These are phyloP conservation scores for Mucor mucedo DNA, from an alignment of 371 early-diverging fungal genomes.

Conservation along the genomic window DNA sequence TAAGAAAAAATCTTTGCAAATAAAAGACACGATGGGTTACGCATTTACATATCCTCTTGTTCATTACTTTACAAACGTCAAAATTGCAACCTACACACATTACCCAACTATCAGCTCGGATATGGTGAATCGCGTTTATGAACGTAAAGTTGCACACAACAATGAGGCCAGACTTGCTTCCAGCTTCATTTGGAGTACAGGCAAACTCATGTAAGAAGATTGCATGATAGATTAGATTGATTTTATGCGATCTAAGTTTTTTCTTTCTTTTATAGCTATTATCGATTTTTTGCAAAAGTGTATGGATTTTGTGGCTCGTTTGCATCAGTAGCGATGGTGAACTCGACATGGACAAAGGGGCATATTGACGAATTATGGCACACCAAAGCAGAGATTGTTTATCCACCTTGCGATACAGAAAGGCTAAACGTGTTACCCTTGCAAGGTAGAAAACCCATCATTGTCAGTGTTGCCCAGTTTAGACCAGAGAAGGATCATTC, in stretches of 20 bases:
- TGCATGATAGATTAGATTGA: too few relatives aligned
- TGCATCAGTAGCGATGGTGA: conserved; percentile 83
- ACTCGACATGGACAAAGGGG: conserved; percentile 94
- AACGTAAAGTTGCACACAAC: conserved; percentile 69
- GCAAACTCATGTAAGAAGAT: conserved; percentile 65
- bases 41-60: conserved; percentile 92
- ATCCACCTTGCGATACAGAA: conserved; percentile 93
- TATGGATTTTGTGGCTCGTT: conserved; percentile 84
- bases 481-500: conserved; percentile 94
- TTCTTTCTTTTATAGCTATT: conserved; percentile 63
- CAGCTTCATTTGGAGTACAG: conserved; percentile 60
- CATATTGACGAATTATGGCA: conserved; percentile 85
- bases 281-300: conserved; percentile 70
- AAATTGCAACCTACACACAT: conserved; percentile 90
- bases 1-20: background rate
- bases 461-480: conserved; percentile 94
- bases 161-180: conserved; percentile 62
- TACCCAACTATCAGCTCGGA: conserved; percentile 97
- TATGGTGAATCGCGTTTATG: conserved; percentile 84
- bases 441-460: conserved; percentile 51
- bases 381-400: conserved; percentile 72
- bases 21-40: conserved; percentile 92
- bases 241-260: too few relatives aligned
- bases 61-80: conserved; percentile 60
- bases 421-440: conserved; percentile 61